A percentile compares a stretch with the other conserved stretches of the same genome.
phyloP scores from a whole-genome alignment of 495 filamentous ascomycete genomes.

The Glutinoglossum americanum region DNA sequence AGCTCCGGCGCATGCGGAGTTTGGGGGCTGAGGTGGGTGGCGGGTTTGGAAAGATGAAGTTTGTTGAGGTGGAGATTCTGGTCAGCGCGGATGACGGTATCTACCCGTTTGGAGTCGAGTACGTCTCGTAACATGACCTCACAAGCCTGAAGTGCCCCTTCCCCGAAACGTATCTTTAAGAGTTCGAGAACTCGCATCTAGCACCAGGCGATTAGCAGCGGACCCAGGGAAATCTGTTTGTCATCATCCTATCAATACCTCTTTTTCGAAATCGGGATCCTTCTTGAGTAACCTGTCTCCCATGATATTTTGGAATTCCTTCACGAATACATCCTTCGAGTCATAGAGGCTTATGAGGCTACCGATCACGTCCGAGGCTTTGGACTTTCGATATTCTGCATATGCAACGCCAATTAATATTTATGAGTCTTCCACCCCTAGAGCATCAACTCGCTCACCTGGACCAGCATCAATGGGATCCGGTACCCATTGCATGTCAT shows the following conservation, averaged over 20 bases:
- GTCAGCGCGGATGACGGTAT: constrained; percentile 36
- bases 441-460: constrained; percentile 1
- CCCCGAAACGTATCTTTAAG: constrained; percentile 74
- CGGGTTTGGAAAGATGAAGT: not conserved
- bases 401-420: not conserved
- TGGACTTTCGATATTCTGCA: constrained; percentile 63
- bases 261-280: constrained; percentile 50
- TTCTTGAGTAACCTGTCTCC: constrained; percentile 59
- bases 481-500: constrained; percentile 80
- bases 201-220: not conserved
- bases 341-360: constrained; percentile 75
- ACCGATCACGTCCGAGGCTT: constrained; percentile 76
- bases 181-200: constrained; percentile 54
- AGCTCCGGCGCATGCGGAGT: constrained; percentile 19
- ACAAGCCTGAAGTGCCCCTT: constrained; percentile 63
- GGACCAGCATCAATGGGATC: constrained; percentile 83
- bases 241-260: constrained; percentile 16
- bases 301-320: constrained; percentile 72
- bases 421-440: not conserved
- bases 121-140: constrained; percentile 96
- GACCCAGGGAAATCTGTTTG: not conserved
- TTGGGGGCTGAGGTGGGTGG: not conserved
- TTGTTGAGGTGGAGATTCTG: constrained; percentile 11
- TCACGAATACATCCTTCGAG: constrained; percentile 72
- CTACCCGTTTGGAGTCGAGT: constrained; percentile 57